Percentiles rank a stretch among this genome's conserved stretches.
Conservation (phyloP, 2,329 filamentous ascomycete species). For the Alternaria metachromatica region DNA sequence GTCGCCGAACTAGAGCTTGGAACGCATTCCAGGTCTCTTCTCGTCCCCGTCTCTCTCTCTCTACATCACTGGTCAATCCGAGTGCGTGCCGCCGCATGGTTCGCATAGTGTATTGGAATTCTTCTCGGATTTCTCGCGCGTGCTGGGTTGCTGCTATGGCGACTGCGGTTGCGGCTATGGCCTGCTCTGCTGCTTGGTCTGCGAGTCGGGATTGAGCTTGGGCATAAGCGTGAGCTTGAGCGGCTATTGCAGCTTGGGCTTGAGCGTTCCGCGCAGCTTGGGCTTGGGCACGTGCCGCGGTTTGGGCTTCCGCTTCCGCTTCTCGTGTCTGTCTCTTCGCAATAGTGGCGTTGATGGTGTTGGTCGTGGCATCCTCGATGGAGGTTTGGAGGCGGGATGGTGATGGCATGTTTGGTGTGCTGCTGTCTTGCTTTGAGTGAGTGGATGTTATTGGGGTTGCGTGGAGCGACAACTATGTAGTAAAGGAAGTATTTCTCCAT, state of each 20-base stretch:
- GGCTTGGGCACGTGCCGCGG: background rate
- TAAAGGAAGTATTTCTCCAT: background rate
- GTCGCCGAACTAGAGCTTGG: background rate
- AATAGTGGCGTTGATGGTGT: background rate
- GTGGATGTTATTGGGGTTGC: background rate
- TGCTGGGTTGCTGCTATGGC: background rate
- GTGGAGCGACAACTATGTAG: too few relatives aligned
- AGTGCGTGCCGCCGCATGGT: background rate
- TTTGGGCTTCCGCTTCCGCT: background rate
- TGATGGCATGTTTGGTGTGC: background rate
- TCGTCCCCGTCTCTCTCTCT: background rate
- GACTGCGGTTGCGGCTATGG: fast-evolving
- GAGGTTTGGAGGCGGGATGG: background rate
- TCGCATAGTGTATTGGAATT: background rate
- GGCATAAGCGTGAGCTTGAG: background rate
- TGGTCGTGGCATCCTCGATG: background rate
- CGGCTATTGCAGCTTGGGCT: background rate
- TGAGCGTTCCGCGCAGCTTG: background rate
- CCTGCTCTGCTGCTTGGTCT: background rate
- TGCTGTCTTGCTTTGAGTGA: background rate
- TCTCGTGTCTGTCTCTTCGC: background rate
- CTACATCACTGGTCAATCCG: background rate
- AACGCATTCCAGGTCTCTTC: background rate
- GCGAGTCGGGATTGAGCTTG: background rate
- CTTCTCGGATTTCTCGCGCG: background rate